Base-by-base conservation (phyloP, 1,139 yeast genomes). In the Geotrichum macrosporum region DNA sequence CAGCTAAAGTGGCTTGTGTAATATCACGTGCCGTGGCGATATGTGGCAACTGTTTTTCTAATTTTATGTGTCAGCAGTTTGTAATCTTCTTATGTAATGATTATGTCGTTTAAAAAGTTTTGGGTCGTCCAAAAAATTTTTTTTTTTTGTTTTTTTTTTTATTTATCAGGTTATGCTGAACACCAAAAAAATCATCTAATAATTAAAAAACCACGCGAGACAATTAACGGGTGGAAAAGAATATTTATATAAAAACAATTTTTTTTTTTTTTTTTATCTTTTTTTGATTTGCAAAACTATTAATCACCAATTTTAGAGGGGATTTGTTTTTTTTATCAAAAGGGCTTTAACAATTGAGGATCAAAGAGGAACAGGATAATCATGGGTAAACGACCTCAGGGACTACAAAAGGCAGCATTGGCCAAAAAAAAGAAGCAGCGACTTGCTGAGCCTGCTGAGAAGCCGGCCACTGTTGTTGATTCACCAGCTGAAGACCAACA, bases 361-460 rank as follows among this genome's bases (percentile, higher is more conserved):
- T n/a, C n/a, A n/a, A n/a, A n/a, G 21, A 12, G 5, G 29, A 26
- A 18, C n/a, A 4, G 12, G 13, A 29, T 15, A 18, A 48, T 13
- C 27, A 62, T 62, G 67, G 65, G 54, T 35, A 88, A 85, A 62
- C 77, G 96, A 73, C 85, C 89, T 30, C 70, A 84, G 54, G 96
- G 96, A 41, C 68, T 86, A 48, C 86, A 86, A n/a, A 80, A 81
- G 58, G 75, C 80, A 1, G 72, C 78, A 21, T 73, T 74, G 52
- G 65, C 72, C 18, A 78, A 78, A 63, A 62, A 60, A 38, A 64
- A 62, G 53, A 58, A 65, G 55, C 50, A 57, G 47, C 56, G 53
- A 36, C 44, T 56, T 44, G 53, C 39, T 10, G 51, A 52, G 5
- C 27, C 27, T 13, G 22, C 31, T 8, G 50, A 44, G 6, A 61